Base-by-base conservation (phyloP, 441 rosid species). In the Adansonia rubrostipa region DNA sequence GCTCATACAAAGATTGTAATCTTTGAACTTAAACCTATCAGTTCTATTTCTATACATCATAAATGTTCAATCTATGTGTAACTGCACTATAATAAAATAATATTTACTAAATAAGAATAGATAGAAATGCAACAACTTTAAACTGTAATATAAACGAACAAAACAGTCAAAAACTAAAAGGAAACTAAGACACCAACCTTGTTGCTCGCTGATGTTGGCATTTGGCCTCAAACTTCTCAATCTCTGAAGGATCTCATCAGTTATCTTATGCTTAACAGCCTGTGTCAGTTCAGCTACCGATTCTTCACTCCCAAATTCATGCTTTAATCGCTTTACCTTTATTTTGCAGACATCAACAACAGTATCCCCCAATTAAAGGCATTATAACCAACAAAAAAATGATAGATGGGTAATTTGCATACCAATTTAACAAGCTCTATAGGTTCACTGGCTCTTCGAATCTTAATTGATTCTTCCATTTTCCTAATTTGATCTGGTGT, bases 391-490 rank as follows among this genome's bases (percentile, higher is more conserved):
- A 40, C 70, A 65, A 14, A 76, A 76, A 17, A 48, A 19, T 11
- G 19, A 50, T 76, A 71, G 11, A 71, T 36, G 51, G 50, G 68
- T 17, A 61, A 20, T 75, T 51, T 28, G 9, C 79, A 47, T 80
- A 96, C 98, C 93, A 90, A 71, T 83, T 86, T 80, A 83, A 90
- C 64, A 77, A 96, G 96, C 84, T 86, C 66, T 17, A 75, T 19
- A 15, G 98, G 93, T 78, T 91, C 84, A 72, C 88, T 89, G 0
- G 88, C 91, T 84, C 88, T 91, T 74, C 98, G 95, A 87, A 96
- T 90, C 88, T 86, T 92, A 66, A 86, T 79, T 15, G 98, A 93
- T 78, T 94, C 98, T 87, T 92, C 92, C 97, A 94, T 96, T 85
- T 82, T 89, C 86, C 80, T 88, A 87, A 93, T 87, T 97, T 94